Percentiles rank a stretch among this genome's conserved stretches.
Conservation (phyloP, 2,329 filamentous ascomycete species). For the Fusarium abutilonis region DNA sequence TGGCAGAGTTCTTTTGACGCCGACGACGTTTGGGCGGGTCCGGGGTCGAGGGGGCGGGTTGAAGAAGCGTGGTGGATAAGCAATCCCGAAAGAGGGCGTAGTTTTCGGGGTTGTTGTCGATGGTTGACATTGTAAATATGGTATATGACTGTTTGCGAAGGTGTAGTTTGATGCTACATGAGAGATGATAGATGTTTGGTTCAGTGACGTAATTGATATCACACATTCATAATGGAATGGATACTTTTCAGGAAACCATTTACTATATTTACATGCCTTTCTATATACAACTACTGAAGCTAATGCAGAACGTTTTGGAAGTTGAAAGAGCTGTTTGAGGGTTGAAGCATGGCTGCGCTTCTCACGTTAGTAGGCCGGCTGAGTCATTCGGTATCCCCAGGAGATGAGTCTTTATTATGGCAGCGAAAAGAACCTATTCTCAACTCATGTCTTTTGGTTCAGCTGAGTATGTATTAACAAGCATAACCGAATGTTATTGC, state of each 20-base stretch:
- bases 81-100: slow-evolving; percentile 76
- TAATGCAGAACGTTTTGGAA: slow-evolving; percentile 29
- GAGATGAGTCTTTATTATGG: not conserved
- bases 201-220: slow-evolving; percentile 38
- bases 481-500: too few species aligned
- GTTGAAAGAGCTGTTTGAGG: slow-evolving; percentile 6
- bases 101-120: slow-evolving; percentile 44
- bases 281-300: not conserved
- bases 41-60: slow-evolving; percentile 60
- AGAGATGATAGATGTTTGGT: not conserved
- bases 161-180: slow-evolving; percentile 4
- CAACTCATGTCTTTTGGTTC: not conserved
- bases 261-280: not conserved
- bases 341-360: not conserved
- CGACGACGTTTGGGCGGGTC: slow-evolving; percentile 59
- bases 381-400: slow-evolving; percentile 36
- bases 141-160: not conserved
- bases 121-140: slow-evolving; percentile 30
- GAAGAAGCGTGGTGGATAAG: slow-evolving; percentile 74
- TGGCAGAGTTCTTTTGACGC: slow-evolving; percentile 38
- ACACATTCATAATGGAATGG: not conserved
- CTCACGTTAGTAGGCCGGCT: slow-evolving; percentile 5
- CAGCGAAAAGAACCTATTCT: not conserved
- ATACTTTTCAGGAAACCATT: not conserved
- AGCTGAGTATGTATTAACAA: too few species aligned